Percentiles rank a stretch among this genome's conserved stretches.
Conservation (phyloP, 2,329 filamentous ascomycete genomes). For the Aureobasidium subglaciale region DNA sequence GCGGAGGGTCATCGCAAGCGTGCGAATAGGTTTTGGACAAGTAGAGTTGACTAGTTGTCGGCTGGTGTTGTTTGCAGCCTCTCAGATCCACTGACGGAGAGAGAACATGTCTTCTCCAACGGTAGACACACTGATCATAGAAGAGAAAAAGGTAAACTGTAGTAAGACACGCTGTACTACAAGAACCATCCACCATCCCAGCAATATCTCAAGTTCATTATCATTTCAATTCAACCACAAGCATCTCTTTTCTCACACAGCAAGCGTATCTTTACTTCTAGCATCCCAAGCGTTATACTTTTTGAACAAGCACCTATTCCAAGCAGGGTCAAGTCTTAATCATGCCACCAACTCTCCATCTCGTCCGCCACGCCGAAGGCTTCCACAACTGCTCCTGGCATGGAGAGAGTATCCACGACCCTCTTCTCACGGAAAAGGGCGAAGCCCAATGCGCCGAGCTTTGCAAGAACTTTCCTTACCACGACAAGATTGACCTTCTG, state of each 20-base stretch:
- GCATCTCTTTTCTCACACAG: too few species aligned
- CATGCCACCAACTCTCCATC: slow-evolving; percentile 47
- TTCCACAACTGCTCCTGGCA: slow-evolving; percentile 67
- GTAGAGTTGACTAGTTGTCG: neutral
- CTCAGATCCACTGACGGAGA: neutral
- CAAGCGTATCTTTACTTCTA: too few species aligned
- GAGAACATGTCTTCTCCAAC: neutral
- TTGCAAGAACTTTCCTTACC: slow-evolving; percentile 55
- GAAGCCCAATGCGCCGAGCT: slow-evolving; percentile 65
- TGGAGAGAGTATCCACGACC: slow-evolving; percentile 69
- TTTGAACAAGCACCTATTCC: neutral
- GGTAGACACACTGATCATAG: neutral
- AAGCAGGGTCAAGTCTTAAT: too few species aligned
- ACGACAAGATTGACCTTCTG: slow-evolving; percentile 59
- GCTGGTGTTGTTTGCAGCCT: neutral
- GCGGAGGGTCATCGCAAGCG: neutral
- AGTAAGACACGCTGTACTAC: neutral
- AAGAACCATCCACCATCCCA: neutral
- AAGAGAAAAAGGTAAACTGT: neutral
- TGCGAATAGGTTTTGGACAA: neutral
- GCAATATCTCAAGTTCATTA: neutral
- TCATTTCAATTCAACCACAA: neutral
- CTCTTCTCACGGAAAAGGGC: slow-evolving; percentile 66
- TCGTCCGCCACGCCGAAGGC: slow-evolving; percentile 67
- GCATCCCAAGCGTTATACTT: too few species aligned